Base-by-base conservation (phyloP, 2,329 filamentous ascomycete genomes). In the Neodidymelliopsis sp. region DNA sequence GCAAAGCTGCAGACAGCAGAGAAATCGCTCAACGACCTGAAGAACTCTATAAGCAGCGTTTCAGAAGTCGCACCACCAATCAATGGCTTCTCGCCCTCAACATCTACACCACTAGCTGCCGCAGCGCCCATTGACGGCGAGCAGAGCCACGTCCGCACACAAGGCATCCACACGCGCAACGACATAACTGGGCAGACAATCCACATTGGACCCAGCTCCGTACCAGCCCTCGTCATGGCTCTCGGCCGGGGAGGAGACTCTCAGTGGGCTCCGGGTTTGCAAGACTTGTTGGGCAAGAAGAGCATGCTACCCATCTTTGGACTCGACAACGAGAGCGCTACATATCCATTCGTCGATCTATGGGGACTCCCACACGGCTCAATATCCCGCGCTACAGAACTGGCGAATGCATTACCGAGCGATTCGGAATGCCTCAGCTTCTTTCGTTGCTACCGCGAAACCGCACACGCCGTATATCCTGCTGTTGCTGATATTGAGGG, bases 271-370 rank as follows among this genome's bases (percentile, higher is more conserved):
- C 79, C 80, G 18, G 78, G 81, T 25, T 76, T 83, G 10, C 79
- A 83, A 54, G 80, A 84, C 37, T 69, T 85, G 10, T 69, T 85
- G 33, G 82, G 84, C 49, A 74, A 73, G 56, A 83, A 83, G 57
- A 83, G 81, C 35, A 83, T 86, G 56, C 69, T 86, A 16, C 83
- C 84, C 0, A 81, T 86, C 44, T 77, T 86, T 47, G 84, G 84
- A 2, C 74, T 86, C 24, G 84, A 86, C 61, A 86, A 86, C 57
- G 83, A 86, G 60, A 83, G 80, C 27, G 82, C 82, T 4, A 86
- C 83, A 7, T 86, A 86, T 61, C 84, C 84, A 6, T 86, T 86
- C 59, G 82, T 86, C 20, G 84, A 86, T 60, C 70, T 86, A 2
- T 86, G 83, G 83, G 84, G 77, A 2, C 56, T 84, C 5, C 82